Percentiles rank a stretch among this genome's conserved stretches.
These are phyloP conservation scores for Metarhizium album DNA, from an alignment of 2,329 filamentous ascomycete species.

Conservation along the genomic window DNA sequence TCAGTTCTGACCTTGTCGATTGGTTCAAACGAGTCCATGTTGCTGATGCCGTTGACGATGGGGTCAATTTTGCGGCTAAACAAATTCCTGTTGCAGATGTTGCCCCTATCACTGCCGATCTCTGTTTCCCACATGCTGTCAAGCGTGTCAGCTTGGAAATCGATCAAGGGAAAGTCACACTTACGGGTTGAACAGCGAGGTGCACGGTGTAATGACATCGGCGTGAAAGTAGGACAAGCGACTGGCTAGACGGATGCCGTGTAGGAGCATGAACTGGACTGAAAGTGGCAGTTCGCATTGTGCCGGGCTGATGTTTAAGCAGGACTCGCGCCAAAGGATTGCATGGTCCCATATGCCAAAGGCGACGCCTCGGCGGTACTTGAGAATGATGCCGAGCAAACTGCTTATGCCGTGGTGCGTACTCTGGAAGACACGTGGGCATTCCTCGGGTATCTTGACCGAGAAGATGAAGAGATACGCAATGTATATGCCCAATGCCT, in stretches of 20 bases:
- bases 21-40: conserved; percentile 52
- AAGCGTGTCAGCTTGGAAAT: background rate
- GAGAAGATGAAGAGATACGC: conserved; percentile 46
- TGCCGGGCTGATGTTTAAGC: conserved; percentile 36
- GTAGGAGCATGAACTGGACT: conserved; percentile 35
- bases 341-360: conserved; percentile 55
- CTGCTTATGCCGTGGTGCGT: conserved; percentile 52
- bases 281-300: conserved; percentile 37
- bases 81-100: conserved; percentile 42
- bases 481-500: conserved; percentile 24
- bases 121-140: conserved; percentile 46
- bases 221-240: conserved; percentile 39
- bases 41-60: conserved; percentile 53
- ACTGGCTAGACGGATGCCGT: conserved; percentile 35
- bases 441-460: conserved; percentile 43
- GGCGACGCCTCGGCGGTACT: conserved; percentile 47
- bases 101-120: conserved; percentile 46
- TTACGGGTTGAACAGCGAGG: conserved; percentile 49
- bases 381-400: conserved; percentile 50
- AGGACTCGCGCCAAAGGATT: conserved; percentile 49
- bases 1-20: conserved; percentile 48
- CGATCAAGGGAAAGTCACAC: background rate
- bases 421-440: conserved; percentile 50
- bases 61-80: conserved; percentile 52
- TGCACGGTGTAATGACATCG: conserved; percentile 47